Evolutionary conservation across 345 rosid species (phyloP), one percentile per base, ranked within the genome.

Genomic region (Eucalyptus albens): DNA sequence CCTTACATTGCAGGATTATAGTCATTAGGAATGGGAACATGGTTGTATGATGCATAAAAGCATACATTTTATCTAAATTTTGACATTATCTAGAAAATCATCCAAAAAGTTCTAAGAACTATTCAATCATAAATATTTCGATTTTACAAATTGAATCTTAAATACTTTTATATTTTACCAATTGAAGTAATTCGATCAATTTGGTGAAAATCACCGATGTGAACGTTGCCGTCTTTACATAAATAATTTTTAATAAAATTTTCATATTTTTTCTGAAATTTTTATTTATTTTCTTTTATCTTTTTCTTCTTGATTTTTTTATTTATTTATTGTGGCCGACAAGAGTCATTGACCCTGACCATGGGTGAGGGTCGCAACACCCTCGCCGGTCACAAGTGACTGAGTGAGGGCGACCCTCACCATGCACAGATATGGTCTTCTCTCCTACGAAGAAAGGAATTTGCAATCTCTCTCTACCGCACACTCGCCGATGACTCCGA

Each of bases 191-290:
- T 31, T 0, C 0, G 1, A 0, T 1, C 2, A 67, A 31, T 15
- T 24, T 56, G 1, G 3, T 0, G 0, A 0, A 56, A 56, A 56
- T 56, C 9, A 22, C 0, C 4, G 1, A 53, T 53, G 2, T 51
- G 2, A 53, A 53, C 0, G 2, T 1, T 0, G 0, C 0, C 2
- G 0, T 51, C 56, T 2, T 1, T 17, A 19, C 10, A 0, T 19
- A 53, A 53, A 53, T 2, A 53, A 19, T 53, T 53, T 53, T 53
- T 19, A 53, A 2, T 19, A 53, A 53, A 53, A 19, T 3, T 19
- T 53, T 53, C 2, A 19, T 8, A 19, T 53, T 8, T 53, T 6
- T 53, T 0, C 0, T 0, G 0, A 53, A 53, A 0, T 19, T 3
- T 53, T 53, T 3, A 53, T 53, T 7, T 53, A 53, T 53, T 51